Evolutionary conservation across 345 rosid genomes (phyloP), one percentile per base, ranked within the genome.

Genomic region (Aethionema arabicum): DNA sequence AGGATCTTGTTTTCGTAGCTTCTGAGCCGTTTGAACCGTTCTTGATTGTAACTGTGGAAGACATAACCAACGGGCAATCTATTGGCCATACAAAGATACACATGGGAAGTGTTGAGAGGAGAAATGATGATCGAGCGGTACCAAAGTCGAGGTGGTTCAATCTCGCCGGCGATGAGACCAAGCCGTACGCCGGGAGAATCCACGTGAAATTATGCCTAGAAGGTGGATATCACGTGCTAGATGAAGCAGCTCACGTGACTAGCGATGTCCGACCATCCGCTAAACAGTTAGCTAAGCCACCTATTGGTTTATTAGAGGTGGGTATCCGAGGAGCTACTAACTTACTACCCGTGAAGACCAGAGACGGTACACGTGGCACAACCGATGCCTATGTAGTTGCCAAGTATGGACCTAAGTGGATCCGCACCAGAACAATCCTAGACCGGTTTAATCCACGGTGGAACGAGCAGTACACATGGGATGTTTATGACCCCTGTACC

Each of bases 381-480:
- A 80, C 85, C 0, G 96, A 91, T 76, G 95, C 91, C 42, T 91
- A 88, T 9, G 95, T 86, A 56, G 98, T 88, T 59, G 98, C 88
- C 8, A 91, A 85, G 50, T 91, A 88, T 11, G 98, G 98, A 12
- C 90, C 91, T 8, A 91, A 91, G 73, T 91, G 98, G 98, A 72
- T 91, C 51, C 85, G 92, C 3, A 91, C 96, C 0, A 83, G 96
- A 0, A 82, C 92, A 1, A 88, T 91, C 13, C 77, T 91, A 1
- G 95, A 91, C 31, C 83, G 90, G 51, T 91, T 91, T 71, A 91
- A 84, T 75, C 98, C 96, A 35, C 78, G 87, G 46, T 91, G 96
- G 98, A 91, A 91, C 32, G 95, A 91, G 82, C 98, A 91, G 50
- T 86, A 88, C 57, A 84, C 95, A 0, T 91, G 98, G 98, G 96